Conservation (phyloP, 495 filamentous ascomycete species). For the Penicillium tannophilum region DNA sequence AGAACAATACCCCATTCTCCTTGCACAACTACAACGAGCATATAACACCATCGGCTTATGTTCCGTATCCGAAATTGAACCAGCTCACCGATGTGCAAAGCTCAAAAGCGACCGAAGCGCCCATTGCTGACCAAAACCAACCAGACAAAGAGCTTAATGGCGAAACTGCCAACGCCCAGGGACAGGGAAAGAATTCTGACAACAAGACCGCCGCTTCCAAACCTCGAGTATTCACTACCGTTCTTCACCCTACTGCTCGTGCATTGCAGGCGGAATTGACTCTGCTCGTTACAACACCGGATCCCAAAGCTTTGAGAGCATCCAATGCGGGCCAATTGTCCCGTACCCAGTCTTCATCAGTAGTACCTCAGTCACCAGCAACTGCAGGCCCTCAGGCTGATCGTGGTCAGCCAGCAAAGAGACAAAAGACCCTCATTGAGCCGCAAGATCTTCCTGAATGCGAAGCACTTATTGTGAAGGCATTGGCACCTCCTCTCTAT, state of each 20-base stretch:
- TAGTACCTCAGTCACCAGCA: conserved; percentile 63
- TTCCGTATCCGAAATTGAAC: conserved; percentile 72
- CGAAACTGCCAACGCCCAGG: conserved; percentile 38
- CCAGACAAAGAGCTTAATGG: conserved; percentile 28
- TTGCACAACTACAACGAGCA: conserved; percentile 89
- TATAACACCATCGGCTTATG: conserved; percentile 84
- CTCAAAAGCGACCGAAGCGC: conserved; percentile 30
- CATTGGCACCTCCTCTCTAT: conserved; percentile 72
- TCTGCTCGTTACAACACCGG: conserved; percentile 73
- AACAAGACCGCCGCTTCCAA: conserved; percentile 54
- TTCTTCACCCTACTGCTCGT: conserved; percentile 81
- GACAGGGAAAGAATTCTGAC: conserved; percentile 51
- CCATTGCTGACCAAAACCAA: conserved; percentile 16
- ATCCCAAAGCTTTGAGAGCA: conserved; percentile 49
- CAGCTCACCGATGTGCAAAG: conserved; percentile 42
- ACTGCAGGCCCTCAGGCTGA: conserved; percentile 57
- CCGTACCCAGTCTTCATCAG: conserved; percentile 51
- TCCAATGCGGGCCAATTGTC: conserved; percentile 45
- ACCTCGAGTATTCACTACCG: conserved; percentile 71
- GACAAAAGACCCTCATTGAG: conserved; percentile 77
- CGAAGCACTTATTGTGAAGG: conserved; percentile 69
- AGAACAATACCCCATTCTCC: conserved; percentile 72
- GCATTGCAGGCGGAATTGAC: conserved; percentile 72
- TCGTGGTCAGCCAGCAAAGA: conserved; percentile 62
- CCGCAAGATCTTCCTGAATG: conserved; percentile 68